These are phyloP conservation scores for Hebeloma cylindrosporum DNA, from an alignment of 768 basidiomycete genomes.

Conservation along the genomic window DNA sequence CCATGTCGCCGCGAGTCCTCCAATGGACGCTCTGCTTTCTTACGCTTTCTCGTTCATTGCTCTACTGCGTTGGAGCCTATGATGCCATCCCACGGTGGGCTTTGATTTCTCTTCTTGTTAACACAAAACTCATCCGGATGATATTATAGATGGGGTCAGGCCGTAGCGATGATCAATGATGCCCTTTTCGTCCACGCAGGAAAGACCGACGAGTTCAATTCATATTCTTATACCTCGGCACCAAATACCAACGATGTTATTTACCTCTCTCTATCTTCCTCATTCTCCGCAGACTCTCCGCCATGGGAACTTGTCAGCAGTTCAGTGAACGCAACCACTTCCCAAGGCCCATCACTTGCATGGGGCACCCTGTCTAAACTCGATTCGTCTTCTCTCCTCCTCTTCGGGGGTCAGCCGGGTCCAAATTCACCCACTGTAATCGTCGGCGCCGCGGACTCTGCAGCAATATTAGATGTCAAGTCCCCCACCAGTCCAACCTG, in stretches of 20 bases:
- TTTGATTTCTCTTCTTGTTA: not conserved
- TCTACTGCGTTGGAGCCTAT: conserved; percentile 20
- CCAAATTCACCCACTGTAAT: conserved; percentile 54
- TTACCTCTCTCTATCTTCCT: conserved; percentile 57
- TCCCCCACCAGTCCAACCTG: conserved; percentile 42
- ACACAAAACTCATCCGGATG: not conserved
- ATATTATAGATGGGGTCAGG: conserved; percentile 80
- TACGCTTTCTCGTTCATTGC: conserved; percentile 14
- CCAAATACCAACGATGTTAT: conserved; percentile 72
- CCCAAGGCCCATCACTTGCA: conserved; percentile 62
- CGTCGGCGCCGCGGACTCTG: conserved; percentile 60
- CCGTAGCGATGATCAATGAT: conserved; percentile 55
- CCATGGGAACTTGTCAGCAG: conserved; percentile 66
- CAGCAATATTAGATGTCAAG: conserved; percentile 50
- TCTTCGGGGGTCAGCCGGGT: conserved; percentile 78
- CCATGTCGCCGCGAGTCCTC: conserved; percentile 2
- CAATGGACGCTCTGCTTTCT: conserved; percentile 17
- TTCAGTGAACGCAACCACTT: conserved; percentile 41
- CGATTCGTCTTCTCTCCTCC: conserved; percentile 50
- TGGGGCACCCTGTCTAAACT: conserved; percentile 81
- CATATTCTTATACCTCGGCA: conserved; percentile 72
- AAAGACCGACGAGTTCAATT: conserved; percentile 68
- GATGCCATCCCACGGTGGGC: conserved; percentile 28
- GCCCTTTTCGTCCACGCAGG: conserved; percentile 78
- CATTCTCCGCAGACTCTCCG: conserved; percentile 61